These are phyloP conservation scores for Thalassiosira livingstoniorum DNA, from an alignment of 352 stramenopile species.

Conservation along the genomic window DNA sequence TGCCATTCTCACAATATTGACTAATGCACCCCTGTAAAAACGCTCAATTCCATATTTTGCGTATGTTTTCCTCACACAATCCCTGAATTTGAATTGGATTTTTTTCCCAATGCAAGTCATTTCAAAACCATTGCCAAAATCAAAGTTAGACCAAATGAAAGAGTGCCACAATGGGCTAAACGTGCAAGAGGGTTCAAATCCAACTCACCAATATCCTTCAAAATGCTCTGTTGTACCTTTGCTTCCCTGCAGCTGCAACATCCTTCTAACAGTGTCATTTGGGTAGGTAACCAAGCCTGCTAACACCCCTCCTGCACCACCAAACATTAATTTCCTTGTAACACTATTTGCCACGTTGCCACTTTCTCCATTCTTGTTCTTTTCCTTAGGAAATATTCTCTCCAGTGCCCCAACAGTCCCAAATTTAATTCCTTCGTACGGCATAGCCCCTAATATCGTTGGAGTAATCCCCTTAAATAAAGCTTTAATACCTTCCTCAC, in stretches of 20 bases:
- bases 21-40: constrained; percentile 77
- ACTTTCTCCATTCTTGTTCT: constrained; percentile 23
- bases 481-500: constrained; percentile 79
- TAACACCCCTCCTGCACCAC: constrained; percentile 77
- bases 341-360: constrained; percentile 46
- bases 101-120: too few relatives aligned
- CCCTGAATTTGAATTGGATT: too few relatives aligned
- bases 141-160: too few relatives aligned
- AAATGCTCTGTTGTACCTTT: constrained; percentile 72
- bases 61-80: constrained; percentile 80
- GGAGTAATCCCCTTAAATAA: constrained; percentile 85
- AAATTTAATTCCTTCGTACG: constrained; percentile 89
- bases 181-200: too few relatives aligned
- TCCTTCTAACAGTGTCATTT: constrained; percentile 87
- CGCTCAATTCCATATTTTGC: constrained; percentile 68
- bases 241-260: constrained; percentile 86
- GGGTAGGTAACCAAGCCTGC: constrained; percentile 86
- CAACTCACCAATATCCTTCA: constrained; percentile 74
- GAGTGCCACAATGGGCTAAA: too few relatives aligned
- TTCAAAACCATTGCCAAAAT: too few relatives aligned
- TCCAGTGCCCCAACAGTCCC: constrained; percentile 84
- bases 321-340: constrained; percentile 80
- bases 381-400: constrained; percentile 55
- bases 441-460: constrained; percentile 85
- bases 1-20: constrained; percentile 85